Base-by-base conservation (phyloP, 352 stramenopile species). In the Stramenopiles sp. region DNA sequence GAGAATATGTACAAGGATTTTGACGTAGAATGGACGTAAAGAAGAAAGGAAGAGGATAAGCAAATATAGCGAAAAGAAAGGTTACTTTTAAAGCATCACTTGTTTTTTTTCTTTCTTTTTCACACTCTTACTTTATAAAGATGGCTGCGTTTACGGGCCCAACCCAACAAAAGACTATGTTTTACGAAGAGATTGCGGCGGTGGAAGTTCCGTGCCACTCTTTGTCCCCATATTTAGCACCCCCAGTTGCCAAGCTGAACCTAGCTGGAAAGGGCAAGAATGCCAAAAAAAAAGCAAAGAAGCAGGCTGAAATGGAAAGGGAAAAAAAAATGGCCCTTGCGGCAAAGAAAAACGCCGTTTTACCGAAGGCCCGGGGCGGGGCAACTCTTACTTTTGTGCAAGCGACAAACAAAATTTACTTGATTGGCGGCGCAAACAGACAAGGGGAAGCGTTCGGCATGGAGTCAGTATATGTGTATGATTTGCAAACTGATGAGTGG, bases 201-300 rank as follows among this genome's bases (percentile, higher is more conserved):
- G 4, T 71, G 6, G 35, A 31, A 35, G 53, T 71, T 6, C 33
- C 2, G 12, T 35, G 31, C 33, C 33, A 71, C 35, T 35, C 35
- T 6, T 71, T 71, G 35, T 71, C 53, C 2, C 53, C 53, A 71
- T 2, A 6, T 71, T 4, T 6, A 71, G 35, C 12, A 6, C 33
- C 1, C 2, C 33, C 1, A 71, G 25, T 63, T 18, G 25, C 43
- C 43, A 71, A 71, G 12, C 53, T 4, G 53, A 4, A 2, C 33
- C 2, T 71, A 71, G 35, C 4, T 6, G 31, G 53, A 71, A 71
- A 33, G 12, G 12, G 12, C 33, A 71, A 6, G 2, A 2, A 71
- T 71, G 53, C 31, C 2, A 71, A 71, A 33, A 71, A 71, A 6
- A 71, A 71, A 71, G 53, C 53, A n/a, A n/a, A n/a, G n/a, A n/a